These are phyloP conservation scores for Bolboschoenoplectus hybrid DNA, from an alignment of 202 grass and related monocot species.

Conservation along the genomic window DNA sequence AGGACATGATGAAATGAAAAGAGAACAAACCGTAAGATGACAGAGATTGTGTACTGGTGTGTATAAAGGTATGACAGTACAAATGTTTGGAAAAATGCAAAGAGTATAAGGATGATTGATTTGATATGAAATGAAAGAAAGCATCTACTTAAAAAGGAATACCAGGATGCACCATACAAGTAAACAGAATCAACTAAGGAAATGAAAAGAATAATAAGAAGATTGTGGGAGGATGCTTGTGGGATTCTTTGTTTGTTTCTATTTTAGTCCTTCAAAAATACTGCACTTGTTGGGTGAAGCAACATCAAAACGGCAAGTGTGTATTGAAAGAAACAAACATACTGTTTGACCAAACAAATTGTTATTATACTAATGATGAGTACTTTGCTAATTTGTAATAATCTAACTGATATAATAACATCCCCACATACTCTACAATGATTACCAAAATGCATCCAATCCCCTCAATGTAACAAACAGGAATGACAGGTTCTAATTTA, in stretches of 20 bases:
- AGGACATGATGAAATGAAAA: constrained; percentile 23
- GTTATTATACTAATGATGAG: neutral
- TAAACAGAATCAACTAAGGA: neutral
- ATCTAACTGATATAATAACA: neutral
- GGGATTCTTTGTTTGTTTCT: constrained; percentile 23
- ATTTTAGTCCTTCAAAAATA: neutral
- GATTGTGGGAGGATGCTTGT: neutral
- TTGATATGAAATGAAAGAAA: constrained; percentile 18
- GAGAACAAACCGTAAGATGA: constrained; percentile 16
- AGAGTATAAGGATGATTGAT: constrained; percentile 10
- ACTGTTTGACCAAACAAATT: constrained; percentile 22
- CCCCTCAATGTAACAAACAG: neutral
- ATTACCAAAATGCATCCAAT: neutral
- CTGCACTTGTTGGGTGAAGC: constrained; percentile 14
- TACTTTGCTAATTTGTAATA: neutral
- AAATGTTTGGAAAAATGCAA: neutral
- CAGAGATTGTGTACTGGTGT: neutral
- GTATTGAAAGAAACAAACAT: constrained; percentile 26
- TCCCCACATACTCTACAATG: neutral
- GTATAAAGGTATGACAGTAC: neutral
- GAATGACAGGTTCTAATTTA: neutral
- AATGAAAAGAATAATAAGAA: constrained; percentile 25
- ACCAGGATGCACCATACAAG: constrained; percentile 14
- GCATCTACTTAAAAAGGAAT: constrained; percentile 15
- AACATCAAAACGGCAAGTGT: constrained; percentile 3